These are phyloP conservation scores for Nannochloropsis gaditana DNA, from an alignment of 108 stramenopile species.

Conservation along the genomic window DNA sequence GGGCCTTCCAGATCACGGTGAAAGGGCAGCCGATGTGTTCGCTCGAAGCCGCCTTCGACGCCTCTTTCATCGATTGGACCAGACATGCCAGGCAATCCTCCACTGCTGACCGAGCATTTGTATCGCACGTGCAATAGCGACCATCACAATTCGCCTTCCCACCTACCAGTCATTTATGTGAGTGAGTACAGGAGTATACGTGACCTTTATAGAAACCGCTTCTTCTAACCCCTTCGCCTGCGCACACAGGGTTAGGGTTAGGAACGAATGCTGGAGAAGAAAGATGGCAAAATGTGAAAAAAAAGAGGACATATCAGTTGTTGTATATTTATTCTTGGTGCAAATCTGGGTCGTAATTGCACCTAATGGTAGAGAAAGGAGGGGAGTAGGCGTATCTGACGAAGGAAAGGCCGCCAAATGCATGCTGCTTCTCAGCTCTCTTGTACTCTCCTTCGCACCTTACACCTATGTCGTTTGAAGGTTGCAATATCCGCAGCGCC, in stretches of 20 bases:
- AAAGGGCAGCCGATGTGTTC: not conserved
- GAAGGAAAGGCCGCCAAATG: no score
- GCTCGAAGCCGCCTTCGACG: slow-evolving; percentile 23
- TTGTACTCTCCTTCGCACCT: no score
- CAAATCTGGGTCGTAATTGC: not conserved
- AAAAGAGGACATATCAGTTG: not conserved
- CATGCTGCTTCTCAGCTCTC: no score
- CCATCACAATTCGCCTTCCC: not conserved
- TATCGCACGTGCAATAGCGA: not conserved
- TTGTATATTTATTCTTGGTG: not conserved
- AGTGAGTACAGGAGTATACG: not conserved
- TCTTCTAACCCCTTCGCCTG: not conserved
- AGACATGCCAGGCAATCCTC: not conserved
- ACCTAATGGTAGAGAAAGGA: no score
- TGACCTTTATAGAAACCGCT: not conserved
- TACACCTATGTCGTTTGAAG: no score
- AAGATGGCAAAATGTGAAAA: not conserved
- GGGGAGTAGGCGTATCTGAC: no score
- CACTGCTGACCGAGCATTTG: slow-evolving; percentile 24
- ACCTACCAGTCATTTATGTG: not conserved
- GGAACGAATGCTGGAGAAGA: no score
- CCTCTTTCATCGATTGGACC: slow-evolving; percentile 22
- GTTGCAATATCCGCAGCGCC: not conserved
- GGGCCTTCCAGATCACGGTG: not conserved
- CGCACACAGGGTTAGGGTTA: no score